Base-by-base conservation (phyloP, 2,329 filamentous ascomycete species). In the Beauveria asiatica region DNA sequence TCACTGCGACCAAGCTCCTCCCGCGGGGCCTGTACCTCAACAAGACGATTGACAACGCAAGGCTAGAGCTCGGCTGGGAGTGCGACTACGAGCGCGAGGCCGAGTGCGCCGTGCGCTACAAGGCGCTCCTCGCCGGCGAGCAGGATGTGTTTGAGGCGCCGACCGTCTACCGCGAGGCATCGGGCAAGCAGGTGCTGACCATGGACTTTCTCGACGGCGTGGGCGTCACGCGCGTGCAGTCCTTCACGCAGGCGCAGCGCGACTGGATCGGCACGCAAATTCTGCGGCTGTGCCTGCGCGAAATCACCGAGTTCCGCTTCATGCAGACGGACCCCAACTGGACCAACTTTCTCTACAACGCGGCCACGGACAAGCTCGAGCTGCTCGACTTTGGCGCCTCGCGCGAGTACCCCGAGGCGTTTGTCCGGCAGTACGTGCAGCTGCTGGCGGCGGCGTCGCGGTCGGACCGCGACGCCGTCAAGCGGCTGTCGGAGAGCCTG, bases 281-380 rank as follows among this genome's bases (percentile, higher is more conserved):
- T 65, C 82, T 97, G 57, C 89, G 92, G 4, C 85, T 99, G 11
- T 97, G 92, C 70, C 82, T 97, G 44, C 87, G 92, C 61, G 94
- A 97, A 75, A 93, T 97, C 67, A 87, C 87, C 64, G 91, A 96
- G 74, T 97, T 97, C 83, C 86, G 82, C 62, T 97, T 96, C 77
- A 99, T 99, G 94, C 94, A 99, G 76, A 99, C 94, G 5, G 94
- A 99, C 70, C 94, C 94, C 45, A 99, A 99, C 78, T 99, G 94
- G 94, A 97, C 93, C 39, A 99, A 99, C 74, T 99, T 99, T 73
- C 80, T 97, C 21, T 99, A 91, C 79, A 94, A 97, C 67, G 78
- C 85, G 1, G 67, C 77, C 21, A 84, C 81, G 4, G 78, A 85
- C 67, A 88, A 85, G 69, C 86, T 99, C 16, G 92, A 96, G 73